Base-by-base conservation (phyloP, 2,329 filamentous ascomycete species). In the Fusarium zealandicum region DNA sequence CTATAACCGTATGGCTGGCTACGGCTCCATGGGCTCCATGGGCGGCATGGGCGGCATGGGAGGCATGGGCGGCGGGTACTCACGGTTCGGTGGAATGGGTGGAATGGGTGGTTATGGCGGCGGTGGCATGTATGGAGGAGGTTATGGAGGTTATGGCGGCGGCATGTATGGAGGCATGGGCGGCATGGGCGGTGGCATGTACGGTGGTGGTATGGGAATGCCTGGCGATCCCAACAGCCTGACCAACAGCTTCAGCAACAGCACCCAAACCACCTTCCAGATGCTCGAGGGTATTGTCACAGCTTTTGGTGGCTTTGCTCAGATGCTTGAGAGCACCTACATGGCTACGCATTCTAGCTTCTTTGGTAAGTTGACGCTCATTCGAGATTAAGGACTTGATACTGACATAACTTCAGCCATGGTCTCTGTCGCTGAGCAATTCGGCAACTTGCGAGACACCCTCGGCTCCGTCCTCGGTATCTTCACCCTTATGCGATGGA, bases 311-410 rank as follows among this genome's bases (percentile, higher is more conserved):
- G 95, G 96, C 0, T 98, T 99, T 72, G 92, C 96, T 11, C 95
- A 99, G 79, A 99, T 99, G 95, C 82, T 99, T 22, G 95, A 99
- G 77, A 98, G 95, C 79, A 98, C 95, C 10, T 99, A 97, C 69
- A 99, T 99, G 96, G 95, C 96, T 25, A 99, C 95, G 0, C 95
- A 99, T 75, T 97, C 93, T 6, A 96, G 92, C 47, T 99, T 99
- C 76, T 99, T 98, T 70, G 93, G 92, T 96, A 83, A 69, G 89
- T 64, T 13, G 14, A 20, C 6, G 6, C 17, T 2, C 2, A 22
- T 16, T 20, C 25, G 11, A 12, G 5, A 2, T 31, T 2, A n/a
- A 17, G 11, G 31, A 12, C 18, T 33, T 7, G 41, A 43, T 9
- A 59, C 64, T 58, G 14, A 59, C 27, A 20, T 35, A 13, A 7